A percentile compares a stretch with the other conserved stretches of the same genome.
These are phyloP conservation scores for Pseudogymnoascus sp. DNA, from an alignment of 2,329 filamentous ascomycete species.

Conservation along the genomic window DNA sequence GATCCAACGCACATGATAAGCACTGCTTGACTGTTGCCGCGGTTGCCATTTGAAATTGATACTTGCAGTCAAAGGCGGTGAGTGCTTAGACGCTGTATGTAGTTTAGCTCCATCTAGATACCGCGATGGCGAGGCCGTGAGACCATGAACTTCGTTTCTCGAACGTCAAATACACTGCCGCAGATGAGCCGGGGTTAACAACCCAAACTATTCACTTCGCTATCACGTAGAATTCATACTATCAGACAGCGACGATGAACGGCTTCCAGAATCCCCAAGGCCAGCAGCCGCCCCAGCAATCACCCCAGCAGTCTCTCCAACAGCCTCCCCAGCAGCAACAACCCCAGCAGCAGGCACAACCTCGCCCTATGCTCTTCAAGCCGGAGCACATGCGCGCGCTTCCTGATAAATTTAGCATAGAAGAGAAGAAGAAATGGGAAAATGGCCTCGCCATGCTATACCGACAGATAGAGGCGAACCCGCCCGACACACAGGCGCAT, in stretches of 20 bases:
- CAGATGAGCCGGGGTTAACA: not conserved
- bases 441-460: constrained; percentile 46
- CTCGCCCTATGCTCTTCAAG: constrained; percentile 19
- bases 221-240: not conserved
- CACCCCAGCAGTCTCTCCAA: not conserved
- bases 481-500: constrained; percentile 41
- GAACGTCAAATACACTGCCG: not conserved
- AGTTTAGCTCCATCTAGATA: not conserved
- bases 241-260: constrained; percentile 19
- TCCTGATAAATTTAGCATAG: constrained; percentile 34
- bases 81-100: not conserved
- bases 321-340: constrained; percentile 11
- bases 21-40: not conserved
- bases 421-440: constrained; percentile 52
- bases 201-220: not conserved
- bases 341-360: constrained; percentile 17
- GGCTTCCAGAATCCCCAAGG: constrained; percentile 17
- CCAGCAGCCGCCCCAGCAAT: constrained; percentile 17
- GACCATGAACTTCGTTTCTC: not conserved
- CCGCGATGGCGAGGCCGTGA: not conserved
- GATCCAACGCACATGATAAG: not conserved
- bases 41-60: not conserved
- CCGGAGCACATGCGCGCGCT: constrained; percentile 27
- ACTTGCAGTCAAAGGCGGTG: not conserved
- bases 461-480: constrained; percentile 39